Evolutionary conservation across 208 protist genomes (phyloP), one percentile per base, ranked within the genome.

Genomic region (Trypanosoma lewisi): DNA sequence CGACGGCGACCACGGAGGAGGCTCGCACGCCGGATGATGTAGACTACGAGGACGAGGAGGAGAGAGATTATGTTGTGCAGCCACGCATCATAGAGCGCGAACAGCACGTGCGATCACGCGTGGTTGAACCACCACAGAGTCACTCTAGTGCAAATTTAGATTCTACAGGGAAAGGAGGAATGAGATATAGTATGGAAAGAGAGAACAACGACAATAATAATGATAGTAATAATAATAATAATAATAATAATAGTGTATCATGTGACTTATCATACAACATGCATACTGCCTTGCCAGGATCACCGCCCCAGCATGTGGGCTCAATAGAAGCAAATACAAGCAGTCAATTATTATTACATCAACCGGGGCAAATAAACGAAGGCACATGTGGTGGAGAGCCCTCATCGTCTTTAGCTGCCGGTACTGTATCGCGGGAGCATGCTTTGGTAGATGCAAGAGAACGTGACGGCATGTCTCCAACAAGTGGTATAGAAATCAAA

Each of bases 51-150:
- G 54, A 63, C 16, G 50, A 66, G 31, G 39, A 51, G 21, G 57
- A 62, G 17, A 48, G 65, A n/a, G 28, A 44, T 21, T 71, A 82
- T 51, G 56, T 51, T 8, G 79, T 60, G 17, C 80, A 82, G 19
- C 88, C 88, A 48, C 85, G 83, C 49, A 92, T 95, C 39, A 92
- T 95, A 44, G 88, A 95, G 68, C 85, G 82, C 19, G 85, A 91
- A 69, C 88, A 92, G 75, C 83, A 92, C 60, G 74, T 82, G 6
- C 80, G 88, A 21, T 48, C 19, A 11, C 53, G 56, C 7, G 41
- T 55, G 7, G 51, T n/a, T 19, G 54, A 61, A 25, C 36, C 56
- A 2, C 8, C 51, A 21, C 51, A 12, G 39, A 34, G 0, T 56
- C 16, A 12, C 4, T 52, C 27, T 12, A 25, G 33, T 19, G 36